Evolutionary conservation across 345 rosid genomes (phyloP), one percentile per base, ranked within the genome.

Genomic region (Aquilaria sinensis): DNA sequence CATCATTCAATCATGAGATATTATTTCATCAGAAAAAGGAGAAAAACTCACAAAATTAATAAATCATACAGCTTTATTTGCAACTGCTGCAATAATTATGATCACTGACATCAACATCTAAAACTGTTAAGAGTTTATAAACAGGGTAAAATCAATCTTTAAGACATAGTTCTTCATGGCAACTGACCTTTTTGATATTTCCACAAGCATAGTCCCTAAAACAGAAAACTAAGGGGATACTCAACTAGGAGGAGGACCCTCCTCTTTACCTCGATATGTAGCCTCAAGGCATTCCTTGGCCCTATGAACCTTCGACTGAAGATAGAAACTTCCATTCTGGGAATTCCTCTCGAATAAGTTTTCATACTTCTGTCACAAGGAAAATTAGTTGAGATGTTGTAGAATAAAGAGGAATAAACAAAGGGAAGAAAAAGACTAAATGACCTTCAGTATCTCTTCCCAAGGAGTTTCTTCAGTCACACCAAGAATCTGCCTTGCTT

Each of bases 401-500:
- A 32, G 31, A 43, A 1, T 12, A 45, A 23, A 41, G 13, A 30
- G 30, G 37, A 14, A 15, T 13, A 51, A n/a, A 11, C 0, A 2
- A 23, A 23, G 16, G 9, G n/a, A 2, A 37, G 2, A 13, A 6
- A 15, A 59, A 34, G 6, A 10, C 2, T 4, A 70, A 16, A 45
- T 50, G 31, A 72, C 96, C 88, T 83, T 85, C 72, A 85, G 7
- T 54, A 92, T 78, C 73, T 90, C 99, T 69, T 86, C 97, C 97
- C 95, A 94, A 5, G 89, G 45, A 2, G 90, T 72, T 57, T 77
- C 66, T 69, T 88, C 83, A 0, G 85, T 62, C 34, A 90, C 89
- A 41, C 97, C 95, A 45, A 90, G 95, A 78, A 90, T 85, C 77
- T 94, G 95, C 72, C 90, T 72, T 16, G 99, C 99, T 68, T 94